phyloP scores from a whole-genome alignment of 495 filamentous ascomycete species.

The Monascus purpureus region DNA sequence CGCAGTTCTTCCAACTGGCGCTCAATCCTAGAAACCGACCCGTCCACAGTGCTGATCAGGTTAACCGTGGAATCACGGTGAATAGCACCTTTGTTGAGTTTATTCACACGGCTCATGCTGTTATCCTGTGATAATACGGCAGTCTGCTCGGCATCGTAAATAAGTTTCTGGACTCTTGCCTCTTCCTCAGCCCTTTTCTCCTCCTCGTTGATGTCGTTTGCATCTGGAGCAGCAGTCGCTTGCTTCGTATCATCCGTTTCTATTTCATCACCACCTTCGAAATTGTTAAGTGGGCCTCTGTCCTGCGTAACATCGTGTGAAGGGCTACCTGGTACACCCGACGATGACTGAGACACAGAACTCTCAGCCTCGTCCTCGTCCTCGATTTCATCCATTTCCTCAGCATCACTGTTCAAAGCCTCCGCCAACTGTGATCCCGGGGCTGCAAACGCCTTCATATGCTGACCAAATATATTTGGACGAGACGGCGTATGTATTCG shows the following conservation, averaged over 20 bases:
- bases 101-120: conserved; percentile 47
- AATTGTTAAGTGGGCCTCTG: conserved; percentile 2
- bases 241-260: conserved; percentile 7
- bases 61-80: conserved; percentile 56
- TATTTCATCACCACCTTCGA: conserved; percentile 5
- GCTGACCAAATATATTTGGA: conserved; percentile 45
- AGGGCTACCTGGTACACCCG: conserved; percentile 1
- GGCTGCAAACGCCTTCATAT: conserved; percentile 62
- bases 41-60: conserved; percentile 38
- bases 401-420: conserved; percentile 11
- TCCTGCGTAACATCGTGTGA: conserved; percentile 5
- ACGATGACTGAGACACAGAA: conserved; percentile 2
- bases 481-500: conserved; percentile 28
- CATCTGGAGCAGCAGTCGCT: conserved; percentile 14
- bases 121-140: conserved; percentile 37
- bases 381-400: conserved; percentile 18
- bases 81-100: conserved; percentile 43
- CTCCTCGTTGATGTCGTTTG: conserved; percentile 44
- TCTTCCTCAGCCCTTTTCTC: conserved; percentile 55
- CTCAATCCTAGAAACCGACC: conserved; percentile 31
- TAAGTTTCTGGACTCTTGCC: conserved; percentile 46
- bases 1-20: conserved; percentile 26
- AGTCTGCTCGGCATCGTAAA: conserved; percentile 47
- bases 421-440: conserved; percentile 38
- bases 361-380: conserved; percentile 12